Evolutionary conservation across 2,329 filamentous ascomycete species (phyloP).

Genomic region (Penicillium corylophilum): DNA sequence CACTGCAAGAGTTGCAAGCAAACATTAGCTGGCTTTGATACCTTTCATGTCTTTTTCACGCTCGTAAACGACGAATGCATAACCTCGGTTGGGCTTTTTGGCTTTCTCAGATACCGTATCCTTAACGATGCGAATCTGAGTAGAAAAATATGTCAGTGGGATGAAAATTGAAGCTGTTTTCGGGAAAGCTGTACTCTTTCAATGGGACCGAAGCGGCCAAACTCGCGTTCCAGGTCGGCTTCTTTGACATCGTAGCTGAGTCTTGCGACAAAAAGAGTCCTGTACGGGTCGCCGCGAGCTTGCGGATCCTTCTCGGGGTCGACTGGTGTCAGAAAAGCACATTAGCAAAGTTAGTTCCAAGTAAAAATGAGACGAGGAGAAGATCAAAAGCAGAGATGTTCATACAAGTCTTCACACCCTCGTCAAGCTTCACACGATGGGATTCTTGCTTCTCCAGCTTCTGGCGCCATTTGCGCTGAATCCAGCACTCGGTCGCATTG

Average conservation of each 20-base stretch:
- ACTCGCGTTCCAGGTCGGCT: constrained; percentile 88
- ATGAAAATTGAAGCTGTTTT: not conserved
- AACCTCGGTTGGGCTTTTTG: constrained; percentile 80
- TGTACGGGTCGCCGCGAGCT: constrained; percentile 89
- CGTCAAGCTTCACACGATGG: constrained; percentile 53
- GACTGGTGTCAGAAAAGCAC: constrained; percentile 50
- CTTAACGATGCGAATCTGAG: constrained; percentile 80
- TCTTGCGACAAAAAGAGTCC: constrained; percentile 87
- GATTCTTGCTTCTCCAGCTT: constrained; percentile 76
- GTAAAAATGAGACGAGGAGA: not conserved
- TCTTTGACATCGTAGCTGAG: constrained; percentile 87
- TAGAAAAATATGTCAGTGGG: constrained; percentile 14
- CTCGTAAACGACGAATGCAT: constrained; percentile 96
- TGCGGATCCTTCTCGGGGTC: constrained; percentile 83
- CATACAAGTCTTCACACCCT: constrained; percentile 66
- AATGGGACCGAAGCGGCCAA: constrained; percentile 88
- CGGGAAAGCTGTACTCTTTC: constrained; percentile 66
- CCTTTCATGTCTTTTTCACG: constrained; percentile 99
- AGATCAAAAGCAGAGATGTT: not conserved
- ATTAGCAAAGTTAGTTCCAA: constrained; percentile 7
- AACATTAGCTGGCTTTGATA: constrained; percentile 48
- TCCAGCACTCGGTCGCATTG: constrained; percentile 85
- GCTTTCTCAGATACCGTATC: constrained; percentile 68
- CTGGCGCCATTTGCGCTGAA: constrained; percentile 80
- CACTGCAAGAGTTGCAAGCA: constrained; percentile 1